Evolutionary conservation across 2,329 filamentous ascomycete genomes (phyloP).

Genomic region (Alternaria sp.): DNA sequence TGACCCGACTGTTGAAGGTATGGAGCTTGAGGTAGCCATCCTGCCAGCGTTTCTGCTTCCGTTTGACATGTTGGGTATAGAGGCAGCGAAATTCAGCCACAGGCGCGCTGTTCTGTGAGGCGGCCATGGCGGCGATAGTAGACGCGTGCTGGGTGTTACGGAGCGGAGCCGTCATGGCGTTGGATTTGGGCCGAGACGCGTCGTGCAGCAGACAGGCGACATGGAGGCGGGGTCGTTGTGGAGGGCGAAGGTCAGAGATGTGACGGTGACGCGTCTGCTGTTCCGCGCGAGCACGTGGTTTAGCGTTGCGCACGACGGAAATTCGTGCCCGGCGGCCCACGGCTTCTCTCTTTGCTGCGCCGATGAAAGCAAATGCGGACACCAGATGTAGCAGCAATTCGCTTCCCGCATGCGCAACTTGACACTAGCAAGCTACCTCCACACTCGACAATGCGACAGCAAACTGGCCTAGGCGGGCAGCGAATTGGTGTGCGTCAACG

Average conservation of each 20-base stretch:
- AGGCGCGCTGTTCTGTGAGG: slow-evolving; percentile 71
- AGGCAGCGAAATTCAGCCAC: slow-evolving; percentile 86
- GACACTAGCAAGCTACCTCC: slow-evolving; percentile 23
- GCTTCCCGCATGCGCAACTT: background rate
- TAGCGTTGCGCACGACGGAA: slow-evolving; percentile 12
- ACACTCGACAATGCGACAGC: slow-evolving; percentile 16
- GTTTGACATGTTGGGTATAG: slow-evolving; percentile 82
- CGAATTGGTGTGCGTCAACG: slow-evolving; percentile 1
- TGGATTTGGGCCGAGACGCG: slow-evolving; percentile 19
- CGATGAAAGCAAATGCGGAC: slow-evolving; percentile 24
- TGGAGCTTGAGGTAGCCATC: slow-evolving; percentile 90
- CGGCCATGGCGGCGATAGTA: slow-evolving; percentile 50
- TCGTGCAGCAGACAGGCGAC: slow-evolving; percentile 7
- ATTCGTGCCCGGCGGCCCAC: slow-evolving; percentile 9
- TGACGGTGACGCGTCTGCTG: slow-evolving; percentile 24
- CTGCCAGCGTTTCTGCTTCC: slow-evolving; percentile 93
- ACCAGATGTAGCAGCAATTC: background rate
- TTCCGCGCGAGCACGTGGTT: slow-evolving; percentile 23
- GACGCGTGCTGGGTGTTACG: slow-evolving; percentile 34
- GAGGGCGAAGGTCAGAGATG: slow-evolving; percentile 7
- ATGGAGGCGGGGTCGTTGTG: slow-evolving; percentile 14
- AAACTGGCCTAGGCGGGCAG: slow-evolving; percentile 1
- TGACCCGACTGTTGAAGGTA: slow-evolving; percentile 87
- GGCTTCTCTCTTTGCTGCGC: slow-evolving; percentile 9
- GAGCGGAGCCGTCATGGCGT: slow-evolving; percentile 40